Conservation (phyloP, 345 rosid species). For the Bruguiera sexangula region DNA sequence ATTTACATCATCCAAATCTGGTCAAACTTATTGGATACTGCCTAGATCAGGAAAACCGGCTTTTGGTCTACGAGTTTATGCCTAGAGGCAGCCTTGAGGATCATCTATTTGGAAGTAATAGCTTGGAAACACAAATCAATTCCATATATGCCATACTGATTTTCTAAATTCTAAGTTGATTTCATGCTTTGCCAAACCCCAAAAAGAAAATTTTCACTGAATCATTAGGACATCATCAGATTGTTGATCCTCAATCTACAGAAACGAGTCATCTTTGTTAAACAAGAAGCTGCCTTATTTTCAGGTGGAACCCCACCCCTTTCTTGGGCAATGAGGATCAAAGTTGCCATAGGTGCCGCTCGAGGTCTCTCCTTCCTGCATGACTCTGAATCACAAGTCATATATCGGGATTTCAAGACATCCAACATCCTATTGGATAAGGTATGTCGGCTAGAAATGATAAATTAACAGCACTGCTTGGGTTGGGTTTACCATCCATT, state of each 20-base stretch:
- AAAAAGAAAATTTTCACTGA: background rate
- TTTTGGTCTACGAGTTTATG: constrained; percentile 89
- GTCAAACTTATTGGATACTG: constrained; percentile 89
- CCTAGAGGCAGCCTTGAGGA: constrained; percentile 96
- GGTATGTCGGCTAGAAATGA: constrained; percentile 34
- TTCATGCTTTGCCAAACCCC: background rate
- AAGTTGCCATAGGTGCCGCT: constrained; percentile 85
- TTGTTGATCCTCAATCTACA: background rate
- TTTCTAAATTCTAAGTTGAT: too few species aligned
- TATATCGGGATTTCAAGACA: constrained; percentile 88
- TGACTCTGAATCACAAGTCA: constrained; percentile 81
- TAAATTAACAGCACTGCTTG: too few species aligned
- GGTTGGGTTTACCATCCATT: too few species aligned
- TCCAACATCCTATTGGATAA: constrained; percentile 80
- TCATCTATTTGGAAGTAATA: constrained; percentile 55
- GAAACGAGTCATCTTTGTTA: background rate
- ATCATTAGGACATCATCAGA: too few species aligned
- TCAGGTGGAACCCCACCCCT: constrained; percentile 78
- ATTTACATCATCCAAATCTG: constrained; percentile 84
- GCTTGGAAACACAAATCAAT: background rate
- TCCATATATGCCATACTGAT: too few species aligned
- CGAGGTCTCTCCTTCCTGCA: constrained; percentile 89
- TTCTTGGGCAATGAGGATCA: constrained; percentile 76
- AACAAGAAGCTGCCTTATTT: constrained; percentile 14
- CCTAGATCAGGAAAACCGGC: constrained; percentile 74